Conservation (phyloP, 495 filamentous ascomycete species). For the Neurospora sp. region DNA sequence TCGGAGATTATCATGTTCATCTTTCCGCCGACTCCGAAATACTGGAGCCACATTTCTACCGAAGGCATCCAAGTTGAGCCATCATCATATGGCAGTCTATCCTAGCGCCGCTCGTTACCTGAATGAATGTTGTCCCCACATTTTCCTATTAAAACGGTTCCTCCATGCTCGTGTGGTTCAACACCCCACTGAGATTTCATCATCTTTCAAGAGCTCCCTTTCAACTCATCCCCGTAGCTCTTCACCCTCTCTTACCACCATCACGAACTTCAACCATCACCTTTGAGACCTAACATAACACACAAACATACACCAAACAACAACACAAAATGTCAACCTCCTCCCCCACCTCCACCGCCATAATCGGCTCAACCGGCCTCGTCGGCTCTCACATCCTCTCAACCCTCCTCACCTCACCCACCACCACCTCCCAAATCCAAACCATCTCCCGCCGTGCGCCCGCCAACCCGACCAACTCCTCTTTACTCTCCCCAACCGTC, state of each 20-base stretch:
- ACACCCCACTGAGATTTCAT: background rate
- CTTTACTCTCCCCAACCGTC: constrained; percentile 40
- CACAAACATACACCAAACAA: background rate
- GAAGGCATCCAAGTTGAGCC: background rate
- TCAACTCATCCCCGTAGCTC: background rate
- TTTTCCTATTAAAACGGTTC: background rate
- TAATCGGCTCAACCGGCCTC: constrained; percentile 49
- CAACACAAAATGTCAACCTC: background rate
- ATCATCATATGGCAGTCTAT: background rate
- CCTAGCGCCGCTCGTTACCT: background rate
- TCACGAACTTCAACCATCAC: background rate
- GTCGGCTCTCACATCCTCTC: constrained; percentile 47
- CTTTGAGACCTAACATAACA: background rate
- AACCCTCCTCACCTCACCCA: constrained; percentile 37
- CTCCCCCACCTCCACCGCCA: constrained; percentile 19
- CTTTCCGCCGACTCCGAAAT: background rate
- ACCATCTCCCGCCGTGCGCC: constrained; percentile 48
- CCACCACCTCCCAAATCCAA: constrained; percentile 34
- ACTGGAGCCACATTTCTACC: background rate
- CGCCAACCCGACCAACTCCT: constrained; percentile 23
- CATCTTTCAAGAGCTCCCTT: background rate
- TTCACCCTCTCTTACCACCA: background rate
- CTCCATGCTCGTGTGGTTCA: background rate
- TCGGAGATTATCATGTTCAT: background rate
- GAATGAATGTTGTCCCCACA: background rate